Conservation (phyloP, 2,329 filamentous ascomycete species). For the Sporothrix globosa region DNA sequence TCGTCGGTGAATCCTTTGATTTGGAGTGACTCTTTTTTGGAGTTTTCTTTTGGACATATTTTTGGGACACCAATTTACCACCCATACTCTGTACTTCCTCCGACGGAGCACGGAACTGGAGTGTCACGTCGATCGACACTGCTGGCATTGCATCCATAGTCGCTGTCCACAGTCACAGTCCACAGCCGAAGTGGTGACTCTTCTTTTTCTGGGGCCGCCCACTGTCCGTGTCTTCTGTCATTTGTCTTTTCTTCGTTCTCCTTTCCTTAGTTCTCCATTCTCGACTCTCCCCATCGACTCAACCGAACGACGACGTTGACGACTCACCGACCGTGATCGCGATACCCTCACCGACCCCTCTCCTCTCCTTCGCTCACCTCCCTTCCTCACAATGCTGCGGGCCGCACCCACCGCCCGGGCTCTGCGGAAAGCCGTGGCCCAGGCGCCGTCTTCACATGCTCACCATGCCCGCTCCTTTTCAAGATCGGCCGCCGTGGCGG, state of each 20-base stretch:
- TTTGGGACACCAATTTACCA: not conserved
- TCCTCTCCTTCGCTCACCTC: conserved; percentile 15
- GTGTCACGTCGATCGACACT: conserved; percentile 5
- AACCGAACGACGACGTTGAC: not conserved
- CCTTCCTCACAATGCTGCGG: conserved; percentile 50
- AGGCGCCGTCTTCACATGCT: conserved; percentile 45
- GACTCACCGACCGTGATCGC: not conserved
- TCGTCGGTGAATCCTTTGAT: not conserved
- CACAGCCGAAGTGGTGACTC: conserved; percentile 16
- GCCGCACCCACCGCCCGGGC: conserved; percentile 51
- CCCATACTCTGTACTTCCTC: not conserved
- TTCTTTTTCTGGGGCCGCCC: conserved; percentile 25
- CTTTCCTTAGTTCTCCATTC: not conserved
- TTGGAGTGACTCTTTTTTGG: not conserved
- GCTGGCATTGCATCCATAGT: not conserved
- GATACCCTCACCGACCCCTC: not conserved
- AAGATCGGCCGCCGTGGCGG: conserved; percentile 46
- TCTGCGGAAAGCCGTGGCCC: conserved; percentile 50
- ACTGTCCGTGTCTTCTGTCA: not conserved
- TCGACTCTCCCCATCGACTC: not conserved
- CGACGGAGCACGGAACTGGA: conserved; percentile 17
- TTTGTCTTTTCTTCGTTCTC: too few relatives aligned
- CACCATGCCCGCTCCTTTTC: conserved; percentile 46
- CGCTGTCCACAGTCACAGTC: not conserved
- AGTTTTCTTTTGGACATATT: not conserved